Evolutionary conservation across 176 grass and related monocot genomes (phyloP).

Genomic region (Carex parvula): DNA sequence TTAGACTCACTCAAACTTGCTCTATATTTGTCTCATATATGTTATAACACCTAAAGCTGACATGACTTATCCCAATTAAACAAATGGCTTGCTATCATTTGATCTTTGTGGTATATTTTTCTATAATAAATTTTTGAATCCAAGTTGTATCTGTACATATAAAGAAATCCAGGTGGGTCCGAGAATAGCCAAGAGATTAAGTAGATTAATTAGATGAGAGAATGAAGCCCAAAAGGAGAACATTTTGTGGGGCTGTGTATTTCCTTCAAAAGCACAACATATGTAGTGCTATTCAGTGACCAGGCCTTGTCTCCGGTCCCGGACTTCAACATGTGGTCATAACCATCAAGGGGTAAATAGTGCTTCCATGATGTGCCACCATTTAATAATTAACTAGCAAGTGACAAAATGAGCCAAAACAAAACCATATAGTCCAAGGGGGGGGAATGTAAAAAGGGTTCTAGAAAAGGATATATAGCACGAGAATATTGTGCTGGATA

Average conservation of each 20-base stretch:
- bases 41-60: too few relatives aligned
- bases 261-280: background rate
- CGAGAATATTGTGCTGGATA: too few relatives aligned
- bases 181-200: background rate
- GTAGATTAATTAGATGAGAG: background rate
- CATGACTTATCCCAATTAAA: background rate
- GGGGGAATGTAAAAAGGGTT: background rate
- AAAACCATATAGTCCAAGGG: background rate
- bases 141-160: background rate
- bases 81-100: background rate
- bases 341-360: background rate
- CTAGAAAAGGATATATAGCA: too few relatives aligned
- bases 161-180: background rate
- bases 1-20: too few relatives aligned
- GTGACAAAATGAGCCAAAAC: background rate
- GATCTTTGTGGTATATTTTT: background rate
- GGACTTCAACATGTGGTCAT: background rate
- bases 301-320: constrained; percentile 1
- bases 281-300: constrained; percentile 12
- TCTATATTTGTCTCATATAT: too few relatives aligned
- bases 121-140: background rate
- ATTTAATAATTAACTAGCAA: constrained; percentile 2
- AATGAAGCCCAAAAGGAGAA: constrained; percentile 9
- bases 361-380: background rate
- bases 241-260: constrained; percentile 11